Conservation (phyloP, 352 stramenopile species). For the Elongisporangium prolatum region DNA sequence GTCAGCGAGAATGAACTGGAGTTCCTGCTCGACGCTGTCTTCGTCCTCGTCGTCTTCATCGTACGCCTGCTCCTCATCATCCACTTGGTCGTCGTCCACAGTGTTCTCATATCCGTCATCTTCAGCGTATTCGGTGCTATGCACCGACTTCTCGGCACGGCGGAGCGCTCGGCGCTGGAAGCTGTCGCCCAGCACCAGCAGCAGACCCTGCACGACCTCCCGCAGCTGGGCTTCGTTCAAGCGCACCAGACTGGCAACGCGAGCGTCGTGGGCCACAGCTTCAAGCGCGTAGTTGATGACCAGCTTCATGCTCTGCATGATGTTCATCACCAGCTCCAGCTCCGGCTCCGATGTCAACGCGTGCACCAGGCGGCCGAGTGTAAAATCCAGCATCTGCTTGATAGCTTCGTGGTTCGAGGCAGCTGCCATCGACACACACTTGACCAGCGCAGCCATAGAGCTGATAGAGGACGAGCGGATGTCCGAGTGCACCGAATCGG, state of each 20-base stretch:
- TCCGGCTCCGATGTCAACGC: conserved; percentile 79
- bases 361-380: conserved; percentile 67
- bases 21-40: conserved; percentile 52
- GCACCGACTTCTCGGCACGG: conserved; percentile 24
- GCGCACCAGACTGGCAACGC: conserved; percentile 11
- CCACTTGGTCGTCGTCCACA: conserved; percentile 14
- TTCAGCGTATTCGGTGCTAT: conserved; percentile 23
- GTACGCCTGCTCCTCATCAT: conserved; percentile 12
- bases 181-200: conserved; percentile 74
- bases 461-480: conserved; percentile 76
- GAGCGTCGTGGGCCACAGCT: conserved; percentile 17
- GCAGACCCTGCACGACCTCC: conserved; percentile 67
- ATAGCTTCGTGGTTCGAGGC: conserved; percentile 44
- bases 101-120: conserved; percentile 13
- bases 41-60: conserved; percentile 44
- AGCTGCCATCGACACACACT: conserved; percentile 53
- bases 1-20: conserved; percentile 79
- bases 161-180: conserved; percentile 72
- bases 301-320: conserved; percentile 84
- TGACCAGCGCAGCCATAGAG: conserved; percentile 75
- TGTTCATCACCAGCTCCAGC: conserved; percentile 77
- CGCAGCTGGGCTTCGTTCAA: conserved; percentile 73
- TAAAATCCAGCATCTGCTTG: conserved; percentile 86
- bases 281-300: conserved; percentile 48
- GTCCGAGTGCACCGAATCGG: conserved; percentile 81